Percentiles rank a stretch among this genome's conserved stretches.
Evolutionary conservation across 148 eudicot species (phyloP).

Genomic region (Diospyros lotus): DNA sequence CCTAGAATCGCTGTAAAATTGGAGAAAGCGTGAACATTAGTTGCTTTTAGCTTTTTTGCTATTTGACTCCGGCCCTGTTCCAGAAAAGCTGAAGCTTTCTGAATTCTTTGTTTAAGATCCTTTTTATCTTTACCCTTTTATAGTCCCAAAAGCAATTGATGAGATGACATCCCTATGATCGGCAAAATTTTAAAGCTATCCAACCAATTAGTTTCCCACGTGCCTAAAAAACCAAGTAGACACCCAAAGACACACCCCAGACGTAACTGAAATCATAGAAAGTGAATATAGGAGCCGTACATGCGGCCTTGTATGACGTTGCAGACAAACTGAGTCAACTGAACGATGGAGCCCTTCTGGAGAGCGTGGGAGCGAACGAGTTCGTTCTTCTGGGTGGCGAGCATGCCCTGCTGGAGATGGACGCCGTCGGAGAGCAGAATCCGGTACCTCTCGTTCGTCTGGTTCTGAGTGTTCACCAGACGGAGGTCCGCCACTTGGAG

Average conservation of each 20-base stretch:
- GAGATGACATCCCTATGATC: background rate
- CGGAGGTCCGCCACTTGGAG: conserved; percentile 56
- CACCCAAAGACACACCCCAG: background rate
- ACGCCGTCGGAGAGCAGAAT: conserved; percentile 61
- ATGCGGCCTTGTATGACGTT: conserved; percentile 37
- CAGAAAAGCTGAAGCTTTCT: too few species aligned
- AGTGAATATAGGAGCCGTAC: conserved; percentile 24
- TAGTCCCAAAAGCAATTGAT: too few species aligned
- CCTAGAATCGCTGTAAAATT: too few species aligned
- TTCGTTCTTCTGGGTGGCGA: conserved; percentile 65
- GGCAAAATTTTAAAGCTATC: background rate
- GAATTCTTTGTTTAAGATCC: too few species aligned
- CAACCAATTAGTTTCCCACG: background rate
- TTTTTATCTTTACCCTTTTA: too few species aligned
- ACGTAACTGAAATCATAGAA: background rate
- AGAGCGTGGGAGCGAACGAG: conserved; percentile 35
- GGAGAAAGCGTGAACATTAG: too few species aligned
- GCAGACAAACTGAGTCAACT: conserved; percentile 40
- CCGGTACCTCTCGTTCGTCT: conserved; percentile 46
- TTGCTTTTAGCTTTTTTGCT: too few species aligned
- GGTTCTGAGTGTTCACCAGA: conserved; percentile 34
- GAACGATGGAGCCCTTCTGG: conserved; percentile 63
- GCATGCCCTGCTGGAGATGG: conserved; percentile 67
- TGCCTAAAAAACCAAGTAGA: background rate
- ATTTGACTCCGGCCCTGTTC: too few species aligned